Evolutionary conservation across 176 grass and related monocot species (phyloP), one percentile per base, ranked within the genome.

Genomic region (Oryza longistaminata): DNA sequence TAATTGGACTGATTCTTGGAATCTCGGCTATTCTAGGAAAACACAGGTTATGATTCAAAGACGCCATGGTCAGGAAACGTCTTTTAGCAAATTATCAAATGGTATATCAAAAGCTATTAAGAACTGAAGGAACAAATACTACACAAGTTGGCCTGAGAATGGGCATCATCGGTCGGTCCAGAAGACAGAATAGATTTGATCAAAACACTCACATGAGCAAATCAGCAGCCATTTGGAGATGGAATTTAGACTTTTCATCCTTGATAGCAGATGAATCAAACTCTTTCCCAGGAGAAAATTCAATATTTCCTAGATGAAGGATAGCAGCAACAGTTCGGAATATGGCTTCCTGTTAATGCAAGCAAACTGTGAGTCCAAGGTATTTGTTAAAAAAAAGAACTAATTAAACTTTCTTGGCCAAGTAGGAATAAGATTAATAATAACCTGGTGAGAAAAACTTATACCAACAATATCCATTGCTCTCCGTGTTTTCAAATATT

Each of bases 401-500:
- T 64, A 55, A 71, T 61, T 25, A 8, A 11, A 66, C 33, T 60
- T 75, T 71, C 6, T 66, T 48, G 27, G 22, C n/a, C 25, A 43
- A 29, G 9, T 50, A 45, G 79, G 42, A 88, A 31, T 21, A n/a
- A 76, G 50, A 48, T 27, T 42, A 80, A 71, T 27, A 79, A 50
- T 62, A 74, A 97, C 94, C 91, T 97, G 94, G 87, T 93, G 67
- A 60, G 78, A 25, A 76, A 88, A 75, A 84, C 87, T 90, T 81
- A 97, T 93, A 71, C 94, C 94, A 93, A 97, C 89, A 83, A 97
- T 97, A 84, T 97, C 85, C 94, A 97, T 93, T 86, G 94, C 94
- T 66, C 91, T 90, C 67, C 91, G 72, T 29, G 94, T 97, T 85
- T 93, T 91, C 66, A 91, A 76, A 90, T 97, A 97, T 79, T 90